Conservation (phyloP, 139 green algal genomes). For the Diplosphaera chodatii region DNA sequence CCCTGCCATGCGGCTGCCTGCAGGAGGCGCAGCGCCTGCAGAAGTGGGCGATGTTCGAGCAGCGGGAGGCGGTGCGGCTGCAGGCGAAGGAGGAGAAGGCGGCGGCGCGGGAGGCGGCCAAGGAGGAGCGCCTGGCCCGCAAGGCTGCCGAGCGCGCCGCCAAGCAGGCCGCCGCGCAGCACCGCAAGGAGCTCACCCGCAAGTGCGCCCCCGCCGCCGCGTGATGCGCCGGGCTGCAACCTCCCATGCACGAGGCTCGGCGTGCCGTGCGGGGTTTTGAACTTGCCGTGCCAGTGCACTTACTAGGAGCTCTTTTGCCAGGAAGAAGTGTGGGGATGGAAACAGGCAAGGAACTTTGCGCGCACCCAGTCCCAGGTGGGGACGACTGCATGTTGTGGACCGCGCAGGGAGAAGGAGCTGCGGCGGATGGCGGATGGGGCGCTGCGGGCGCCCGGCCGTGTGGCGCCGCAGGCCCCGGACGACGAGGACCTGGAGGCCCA, state of each 20-base stretch:
- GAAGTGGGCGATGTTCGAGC: background rate
- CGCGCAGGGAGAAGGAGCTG: conserved; percentile 67
- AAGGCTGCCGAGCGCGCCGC: background rate
- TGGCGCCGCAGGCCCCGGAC: conserved; percentile 43
- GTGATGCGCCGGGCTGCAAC: no score
- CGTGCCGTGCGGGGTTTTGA: no score
- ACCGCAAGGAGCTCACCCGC: conserved; percentile 17
- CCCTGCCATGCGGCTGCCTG: no score
- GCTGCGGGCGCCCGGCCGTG: conserved; percentile 27
- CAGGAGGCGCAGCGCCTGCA: conserved; percentile 5
- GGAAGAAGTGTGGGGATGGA: no score
- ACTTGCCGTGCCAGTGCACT: no score
- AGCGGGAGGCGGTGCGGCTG: conserved; percentile 1
- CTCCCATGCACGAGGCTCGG: no score
- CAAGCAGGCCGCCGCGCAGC: conserved; percentile 7
- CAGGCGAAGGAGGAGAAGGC: conserved; percentile 15
- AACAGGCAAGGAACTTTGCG: no score
- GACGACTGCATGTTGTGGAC: background rate
- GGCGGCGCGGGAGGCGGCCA: background rate
- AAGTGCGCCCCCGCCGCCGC: no score
- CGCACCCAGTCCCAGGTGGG: no score
- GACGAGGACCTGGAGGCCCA: conserved; percentile 75
- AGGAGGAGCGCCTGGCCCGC: conserved; percentile 21
- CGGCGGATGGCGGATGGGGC: conserved; percentile 39
- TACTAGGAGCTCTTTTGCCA: no score